Percentiles rank a stretch among this genome's conserved stretches.
Conservation (phyloP, 2,329 filamentous ascomycete species). For the Chaetomium globosum region DNA sequence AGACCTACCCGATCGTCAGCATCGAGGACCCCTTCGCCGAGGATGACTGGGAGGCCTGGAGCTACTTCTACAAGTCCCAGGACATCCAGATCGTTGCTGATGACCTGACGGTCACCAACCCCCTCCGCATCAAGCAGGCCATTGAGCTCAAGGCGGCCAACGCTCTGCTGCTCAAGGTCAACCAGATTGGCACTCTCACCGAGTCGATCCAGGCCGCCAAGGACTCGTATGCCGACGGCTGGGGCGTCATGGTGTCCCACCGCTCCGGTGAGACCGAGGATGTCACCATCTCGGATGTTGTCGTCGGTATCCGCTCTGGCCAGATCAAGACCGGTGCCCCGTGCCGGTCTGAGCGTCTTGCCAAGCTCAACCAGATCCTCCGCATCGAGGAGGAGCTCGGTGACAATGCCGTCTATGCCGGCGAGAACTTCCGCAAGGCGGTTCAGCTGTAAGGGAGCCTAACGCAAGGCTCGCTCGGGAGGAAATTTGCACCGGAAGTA, state of each 20-base stretch:
- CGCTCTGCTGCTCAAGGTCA: slow-evolving; percentile 97
- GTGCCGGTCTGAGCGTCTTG: slow-evolving; percentile 93
- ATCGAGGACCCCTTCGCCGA: slow-evolving; percentile 99
- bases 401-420: slow-evolving; percentile 86
- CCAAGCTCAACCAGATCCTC: slow-evolving; percentile 99
- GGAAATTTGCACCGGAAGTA: slow-evolving; percentile 26
- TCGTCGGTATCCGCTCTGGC: slow-evolving; percentile 91
- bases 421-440: slow-evolving; percentile 85
- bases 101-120: slow-evolving; percentile 99
- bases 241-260: slow-evolving; percentile 99
- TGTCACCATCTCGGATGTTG: slow-evolving; percentile 98
- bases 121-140: slow-evolving; percentile 98
- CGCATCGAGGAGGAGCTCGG: slow-evolving; percentile 99
- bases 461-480: slow-evolving; percentile 22
- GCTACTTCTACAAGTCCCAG: slow-evolving; percentile 99
- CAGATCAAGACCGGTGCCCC: slow-evolving; percentile 99
- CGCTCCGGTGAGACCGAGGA: slow-evolving; percentile 99
- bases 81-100: slow-evolving; percentile 99
- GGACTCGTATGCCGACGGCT: slow-evolving; percentile 92
- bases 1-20: slow-evolving; percentile 98
- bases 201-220: slow-evolving; percentile 99
- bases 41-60: slow-evolving; percentile 99
- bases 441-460: slow-evolving; percentile 73
- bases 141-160: slow-evolving; percentile 99
- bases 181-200: slow-evolving; percentile 98